phyloP scores from a whole-genome alignment of 148 eudicot genomes.

The Diospyros kaki region DNA sequence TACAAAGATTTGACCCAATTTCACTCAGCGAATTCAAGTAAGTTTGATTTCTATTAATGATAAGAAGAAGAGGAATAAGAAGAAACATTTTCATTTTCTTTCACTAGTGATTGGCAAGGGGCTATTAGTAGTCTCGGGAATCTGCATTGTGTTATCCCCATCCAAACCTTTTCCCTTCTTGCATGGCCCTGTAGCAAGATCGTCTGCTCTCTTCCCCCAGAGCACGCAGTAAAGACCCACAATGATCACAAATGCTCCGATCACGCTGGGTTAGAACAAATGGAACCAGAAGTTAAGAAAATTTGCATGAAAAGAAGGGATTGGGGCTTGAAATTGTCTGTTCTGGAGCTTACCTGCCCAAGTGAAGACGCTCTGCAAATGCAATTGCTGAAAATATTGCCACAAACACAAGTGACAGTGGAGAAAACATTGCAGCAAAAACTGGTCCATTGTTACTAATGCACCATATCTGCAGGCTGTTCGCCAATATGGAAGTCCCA shows the following conservation, averaged over 20 bases:
- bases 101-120: no score
- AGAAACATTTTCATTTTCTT: no score
- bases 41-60: no score
- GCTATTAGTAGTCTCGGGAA: no score
- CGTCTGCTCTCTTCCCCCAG: constrained; percentile 11
- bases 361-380: constrained; percentile 7
- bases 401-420: constrained; percentile 9
- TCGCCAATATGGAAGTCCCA: not conserved
- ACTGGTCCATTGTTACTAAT: constrained; percentile 12
- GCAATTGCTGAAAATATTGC: constrained; percentile 15
- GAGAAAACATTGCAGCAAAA: constrained; percentile 15
- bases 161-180: not conserved
- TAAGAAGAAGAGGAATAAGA: no score
- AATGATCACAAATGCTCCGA: constrained; percentile 11
- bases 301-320: no score
- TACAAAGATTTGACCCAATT: no score
- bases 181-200: not conserved
- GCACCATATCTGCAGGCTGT: constrained; percentile 1
- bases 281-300: no score
- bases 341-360: constrained; percentile 9
- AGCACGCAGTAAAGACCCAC: constrained; percentile 9
- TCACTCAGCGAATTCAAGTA: no score
- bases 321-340: not conserved
- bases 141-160: not conserved
- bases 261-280: not conserved